Evolutionary conservation across 306 rosid genomes (phyloP).

Genomic region (Pyrus communis): DNA sequence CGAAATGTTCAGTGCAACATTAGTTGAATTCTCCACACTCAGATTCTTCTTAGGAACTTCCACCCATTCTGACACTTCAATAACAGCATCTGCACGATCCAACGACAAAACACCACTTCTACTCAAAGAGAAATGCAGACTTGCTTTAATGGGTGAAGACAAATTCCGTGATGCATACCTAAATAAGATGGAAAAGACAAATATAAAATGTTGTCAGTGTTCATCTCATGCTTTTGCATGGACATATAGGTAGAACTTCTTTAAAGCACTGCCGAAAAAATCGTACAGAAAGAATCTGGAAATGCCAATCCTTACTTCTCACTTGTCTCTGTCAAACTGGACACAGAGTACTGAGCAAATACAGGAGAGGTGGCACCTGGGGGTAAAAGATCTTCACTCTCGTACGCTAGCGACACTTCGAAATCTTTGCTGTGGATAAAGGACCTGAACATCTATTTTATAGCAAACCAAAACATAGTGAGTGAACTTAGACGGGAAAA

Average conservation of each 20-base stretch:
- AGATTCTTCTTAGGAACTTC: constrained; percentile 75
- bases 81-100: constrained; percentile 89
- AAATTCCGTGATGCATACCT: constrained; percentile 83
- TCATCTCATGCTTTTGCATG: constrained; percentile 2
- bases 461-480: constrained; percentile 11
- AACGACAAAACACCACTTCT: constrained; percentile 88
- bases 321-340: constrained; percentile 73
- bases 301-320: constrained; percentile 63
- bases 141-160: constrained; percentile 86
- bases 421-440: constrained; percentile 74
- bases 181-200: constrained; percentile 16
- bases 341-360: constrained; percentile 62
- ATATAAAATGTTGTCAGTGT: constrained; percentile 15
- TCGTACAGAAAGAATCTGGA: not conserved
- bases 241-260: not conserved
- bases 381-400: constrained; percentile 65
- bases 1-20: constrained; percentile 44
- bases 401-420: constrained; percentile 83
- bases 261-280: constrained; percentile 20
- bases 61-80: constrained; percentile 92
- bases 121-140: constrained; percentile 81
- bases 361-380: constrained; percentile 64
- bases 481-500: constrained; percentile 11
- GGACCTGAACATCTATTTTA: constrained; percentile 73
- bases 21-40: constrained; percentile 69